Evolutionary conservation across 2,329 filamentous ascomycete genomes (phyloP).

Genomic region (Coccinonectria pachysandricola): DNA sequence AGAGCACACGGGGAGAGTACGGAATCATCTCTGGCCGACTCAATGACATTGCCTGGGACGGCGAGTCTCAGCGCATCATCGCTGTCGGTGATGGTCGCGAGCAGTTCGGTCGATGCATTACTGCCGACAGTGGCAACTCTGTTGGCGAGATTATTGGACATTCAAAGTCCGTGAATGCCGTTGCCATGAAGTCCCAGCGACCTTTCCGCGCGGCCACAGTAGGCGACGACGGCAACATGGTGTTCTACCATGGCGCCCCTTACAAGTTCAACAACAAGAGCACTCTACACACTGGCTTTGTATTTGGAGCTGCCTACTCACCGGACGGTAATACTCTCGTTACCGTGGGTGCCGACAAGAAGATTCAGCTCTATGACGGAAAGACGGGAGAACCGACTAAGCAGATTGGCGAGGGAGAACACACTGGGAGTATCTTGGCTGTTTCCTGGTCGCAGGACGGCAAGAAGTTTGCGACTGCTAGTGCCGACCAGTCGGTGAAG

Average conservation of each 20-base stretch:
- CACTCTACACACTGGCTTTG: constrained; percentile 75
- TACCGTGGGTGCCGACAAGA: constrained; percentile 84
- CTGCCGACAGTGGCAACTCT: constrained; percentile 88
- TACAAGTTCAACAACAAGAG: constrained; percentile 93
- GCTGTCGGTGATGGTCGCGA: constrained; percentile 93
- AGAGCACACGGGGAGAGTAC: constrained; percentile 86
- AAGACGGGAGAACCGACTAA: constrained; percentile 80
- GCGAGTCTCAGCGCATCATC: constrained; percentile 91
- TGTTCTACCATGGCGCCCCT: constrained; percentile 87
- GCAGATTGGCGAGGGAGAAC: constrained; percentile 71
- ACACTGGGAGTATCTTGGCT: constrained; percentile 87
- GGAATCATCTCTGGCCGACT: constrained; percentile 88
- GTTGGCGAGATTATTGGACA: constrained; percentile 92
- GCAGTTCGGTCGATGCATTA: constrained; percentile 87
- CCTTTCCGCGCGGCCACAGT: constrained; percentile 88
- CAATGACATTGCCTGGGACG: constrained; percentile 96
- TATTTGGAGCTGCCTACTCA: constrained; percentile 80
- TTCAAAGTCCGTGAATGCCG: constrained; percentile 80
- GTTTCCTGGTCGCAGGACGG: constrained; percentile 86
- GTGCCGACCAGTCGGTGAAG: constrained; percentile 88
- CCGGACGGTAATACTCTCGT: constrained; percentile 75
- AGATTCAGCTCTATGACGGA: constrained; percentile 91
- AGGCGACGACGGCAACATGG: constrained; percentile 78
- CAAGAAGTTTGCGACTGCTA: constrained; percentile 78
- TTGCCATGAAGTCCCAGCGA: constrained; percentile 79